Evolutionary conservation across 495 filamentous ascomycete genomes (phyloP).

Genomic region (Aspergillus bridgeri): DNA sequence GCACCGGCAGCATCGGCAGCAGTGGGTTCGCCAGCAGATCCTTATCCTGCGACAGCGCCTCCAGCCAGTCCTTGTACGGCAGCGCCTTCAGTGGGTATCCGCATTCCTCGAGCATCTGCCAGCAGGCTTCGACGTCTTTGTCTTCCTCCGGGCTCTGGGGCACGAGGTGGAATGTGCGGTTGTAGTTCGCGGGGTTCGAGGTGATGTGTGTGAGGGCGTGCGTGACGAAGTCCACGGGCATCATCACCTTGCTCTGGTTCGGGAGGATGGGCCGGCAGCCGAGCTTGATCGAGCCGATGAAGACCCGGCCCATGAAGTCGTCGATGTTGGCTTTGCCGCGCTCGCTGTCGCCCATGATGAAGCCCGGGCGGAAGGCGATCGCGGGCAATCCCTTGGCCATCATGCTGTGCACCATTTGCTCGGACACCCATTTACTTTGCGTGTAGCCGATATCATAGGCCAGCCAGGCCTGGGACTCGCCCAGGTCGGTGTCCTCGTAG

Average conservation of each 20-base stretch:
- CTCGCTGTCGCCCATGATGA: background rate
- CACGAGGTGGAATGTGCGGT: background rate
- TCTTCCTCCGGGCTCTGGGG: background rate
- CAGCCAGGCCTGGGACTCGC: background rate
- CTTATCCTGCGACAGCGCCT: background rate
- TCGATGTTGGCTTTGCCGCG: background rate
- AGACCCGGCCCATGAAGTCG: background rate
- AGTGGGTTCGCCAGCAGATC: background rate
- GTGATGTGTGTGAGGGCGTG: background rate
- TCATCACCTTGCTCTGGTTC: background rate
- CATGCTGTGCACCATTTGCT: background rate
- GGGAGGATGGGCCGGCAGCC: background rate
- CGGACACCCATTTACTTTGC: background rate
- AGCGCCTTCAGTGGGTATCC: background rate
- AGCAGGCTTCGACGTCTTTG: background rate
- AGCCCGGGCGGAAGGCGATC: background rate
- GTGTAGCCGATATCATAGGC: background rate
- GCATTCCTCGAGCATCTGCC: background rate
- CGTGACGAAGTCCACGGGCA: background rate
- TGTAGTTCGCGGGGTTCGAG: background rate
- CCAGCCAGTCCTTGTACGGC: background rate
- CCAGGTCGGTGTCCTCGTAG: constrained; percentile 3
- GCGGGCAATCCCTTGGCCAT: background rate
- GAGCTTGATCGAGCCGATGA: background rate
- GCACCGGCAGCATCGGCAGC: background rate